Conservation (phyloP, 805 yeast species). For the Candida incommunis region DNA sequence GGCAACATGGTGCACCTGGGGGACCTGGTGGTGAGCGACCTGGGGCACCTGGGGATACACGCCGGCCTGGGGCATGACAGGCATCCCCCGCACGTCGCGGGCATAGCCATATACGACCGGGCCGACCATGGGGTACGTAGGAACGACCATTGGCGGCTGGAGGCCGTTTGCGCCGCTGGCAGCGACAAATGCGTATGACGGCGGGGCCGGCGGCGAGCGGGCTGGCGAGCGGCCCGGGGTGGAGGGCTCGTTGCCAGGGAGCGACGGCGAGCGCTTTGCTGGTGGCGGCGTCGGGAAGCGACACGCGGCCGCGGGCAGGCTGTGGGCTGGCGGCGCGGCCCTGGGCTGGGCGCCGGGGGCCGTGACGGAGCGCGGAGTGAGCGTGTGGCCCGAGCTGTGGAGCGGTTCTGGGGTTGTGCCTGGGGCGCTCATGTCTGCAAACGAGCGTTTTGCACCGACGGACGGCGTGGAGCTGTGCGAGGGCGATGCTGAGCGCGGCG, state of each 20-base stretch:
- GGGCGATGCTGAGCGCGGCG: neutral
- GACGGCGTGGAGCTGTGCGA: neutral
- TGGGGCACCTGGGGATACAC: no score
- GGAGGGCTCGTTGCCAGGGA: neutral
- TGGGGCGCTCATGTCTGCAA: neutral
- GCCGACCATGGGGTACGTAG: neutral
- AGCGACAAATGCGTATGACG: neutral
- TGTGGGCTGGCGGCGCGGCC: constrained; percentile 5
- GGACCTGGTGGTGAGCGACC: no score
- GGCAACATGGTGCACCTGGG: no score
- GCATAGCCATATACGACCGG: neutral
- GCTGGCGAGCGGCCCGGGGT: constrained; percentile 1
- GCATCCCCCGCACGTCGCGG: no score
- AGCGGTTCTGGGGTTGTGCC: neutral
- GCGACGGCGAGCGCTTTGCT: neutral
- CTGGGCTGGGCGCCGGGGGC: no score
- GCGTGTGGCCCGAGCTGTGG: neutral
- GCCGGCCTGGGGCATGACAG: no score
- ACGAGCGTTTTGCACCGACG: neutral
- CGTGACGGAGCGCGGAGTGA: constrained; percentile 3
- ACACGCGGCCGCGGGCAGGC: constrained; percentile 6
- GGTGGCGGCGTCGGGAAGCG: constrained; percentile 4
- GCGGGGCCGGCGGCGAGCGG: constrained; percentile 5
- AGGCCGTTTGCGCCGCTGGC: constrained; percentile 1
- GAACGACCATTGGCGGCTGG: neutral